Evolutionary conservation across 345 rosid species (phyloP), one percentile per base, ranked within the genome.

Genomic region (Clarkia xantiana): DNA sequence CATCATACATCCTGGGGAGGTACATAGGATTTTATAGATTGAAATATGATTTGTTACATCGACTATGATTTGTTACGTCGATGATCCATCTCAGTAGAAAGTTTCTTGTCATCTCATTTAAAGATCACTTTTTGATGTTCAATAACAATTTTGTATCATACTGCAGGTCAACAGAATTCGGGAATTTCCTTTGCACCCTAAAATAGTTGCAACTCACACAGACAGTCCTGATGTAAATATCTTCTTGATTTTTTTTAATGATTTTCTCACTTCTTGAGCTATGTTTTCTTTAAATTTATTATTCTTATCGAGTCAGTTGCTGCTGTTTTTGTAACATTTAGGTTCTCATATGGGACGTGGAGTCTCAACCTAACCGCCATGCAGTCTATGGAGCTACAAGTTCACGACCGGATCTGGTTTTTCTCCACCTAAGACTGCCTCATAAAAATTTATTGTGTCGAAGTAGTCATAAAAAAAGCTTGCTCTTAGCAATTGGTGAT

Each of bases 1-100:
- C 53, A 84, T 93, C 67, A 80, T 93, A 66, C 99, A 87, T 74
- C 99, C 99, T 59, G 97, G 99, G 55, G 97, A 93, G 96, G 99
- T 93, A 63, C 1, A 10, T 1, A 29, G 36, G 4, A 29, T 29
- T 29, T 29, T 29, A 29, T 29, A 29, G 6, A 10, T 29, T 10
- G 7, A 29, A 4, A 29, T 29, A 29, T 29, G 36, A 29, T 2
- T 10, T 29, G 8, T 29, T 29, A 29, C 36, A n/a, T n/a, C n/a
- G n/a, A n/a, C n/a, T 29, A 29, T 29, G 36, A 29, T 2, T 10
- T 29, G 8, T 29, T 29, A 29, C 36, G n/a, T n/a, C n/a, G n/a
- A n/a, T n/a, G n/a, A n/a, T 1, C 36, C 36, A 29, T 29, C 36
- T 1, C 36, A 29, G 36, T 1, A 29, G 36, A 10, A 29, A 3